Base-by-base conservation (phyloP, 2,329 filamentous ascomycete genomes). In the Neodidymelliopsis sp. region DNA sequence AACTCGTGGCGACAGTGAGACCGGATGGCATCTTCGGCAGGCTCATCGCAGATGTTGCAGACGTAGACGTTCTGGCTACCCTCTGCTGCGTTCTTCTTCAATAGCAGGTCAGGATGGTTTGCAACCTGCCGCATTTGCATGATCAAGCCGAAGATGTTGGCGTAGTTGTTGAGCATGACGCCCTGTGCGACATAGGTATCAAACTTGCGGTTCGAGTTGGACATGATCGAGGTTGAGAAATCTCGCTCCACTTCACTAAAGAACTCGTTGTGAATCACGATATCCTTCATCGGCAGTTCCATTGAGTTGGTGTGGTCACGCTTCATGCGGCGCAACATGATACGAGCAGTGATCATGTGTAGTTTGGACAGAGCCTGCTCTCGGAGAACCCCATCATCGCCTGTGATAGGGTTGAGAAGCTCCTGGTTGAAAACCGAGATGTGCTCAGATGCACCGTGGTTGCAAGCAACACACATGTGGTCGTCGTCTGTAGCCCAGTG, bases 81-180 rank as follows among this genome's bases (percentile, higher is more conserved):
- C 60, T 91, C 86, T 2, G 82, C 83, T 54, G 93, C 84, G 0
- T 57, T 69, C 75, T 94, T 97, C 77, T 93, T 95, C 54, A 97
- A 75, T 37, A 99, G 89, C 25, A 99, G 75, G 74, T 99, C 94
- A 0, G 94, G 94, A 69, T 99, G 94, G 60, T 99, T 94, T 6
- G 94, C 91, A 19, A 97, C 90, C 76, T 99, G 94, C 45, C 94
- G 88, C 93, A 99, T 97, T 73, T 96, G 92, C 91, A 97, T 97
- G 67, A 99, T 97, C 45, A 99, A 82, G 67, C 92, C 93, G 65
- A 99, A 99, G 58, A 99, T 97, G 71, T 99, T 99, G 77, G 94
- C 94, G 62, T 97, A 97, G 70, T 72, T 72, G 79, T 97, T 81
- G 40, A 99, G 82, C 74, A 99, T 85, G 15, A 97, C 93, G 77